Evolutionary conservation across 176 grass and related monocot genomes (phyloP), one percentile per base, ranked within the genome.

Genomic region (Dendrocalamus sinicus): DNA sequence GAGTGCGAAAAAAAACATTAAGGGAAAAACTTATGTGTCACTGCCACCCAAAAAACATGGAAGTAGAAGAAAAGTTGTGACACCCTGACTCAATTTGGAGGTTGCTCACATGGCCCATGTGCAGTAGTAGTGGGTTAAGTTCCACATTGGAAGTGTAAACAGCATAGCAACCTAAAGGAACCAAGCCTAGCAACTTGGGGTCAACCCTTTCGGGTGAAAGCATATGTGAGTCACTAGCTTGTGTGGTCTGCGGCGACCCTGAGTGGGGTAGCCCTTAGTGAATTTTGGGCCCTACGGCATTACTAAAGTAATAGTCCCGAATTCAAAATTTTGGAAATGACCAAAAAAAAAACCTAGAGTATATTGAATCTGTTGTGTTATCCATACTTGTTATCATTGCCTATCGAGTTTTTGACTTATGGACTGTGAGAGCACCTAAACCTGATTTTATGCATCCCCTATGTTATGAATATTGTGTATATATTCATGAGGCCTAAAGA

Each of bases 1-100:
- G 26, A 44, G 50, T 19, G 72, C 2, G 6, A 9, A 30, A 17
- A 17, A 54, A 35, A 75, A 22, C 2, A 51, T 5, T 17, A 53
- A 54, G 32, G 50, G 28, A 37, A 53, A 75, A 75, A 75, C 72
- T 51, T 75, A 53, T 37, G 53, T 58, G 48, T 8, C 22, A 74
- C 72, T 51, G 3, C 45, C 46, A 73, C 7, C 45, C 9, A 15
- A 51, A 51, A 73, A 48, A 73, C 24, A 50, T 16, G 45, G 24
- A 73, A 74, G 47, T 4, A 74, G 30, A 48, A 30, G 47, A 52
- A 53, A 74, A 19, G 12, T 28, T 54, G 26, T 57, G 72, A 53
- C 1, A 30, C 26, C 48, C 54, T 32, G 48, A 54, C 26, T 54
- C 50, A 37, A 75, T 75, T 35, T 35, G 16, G 16, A 54, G 48